Evolutionary conservation across 345 rosid genomes (phyloP), one percentile per base, ranked within the genome.

Genomic region (Adansonia digitata): DNA sequence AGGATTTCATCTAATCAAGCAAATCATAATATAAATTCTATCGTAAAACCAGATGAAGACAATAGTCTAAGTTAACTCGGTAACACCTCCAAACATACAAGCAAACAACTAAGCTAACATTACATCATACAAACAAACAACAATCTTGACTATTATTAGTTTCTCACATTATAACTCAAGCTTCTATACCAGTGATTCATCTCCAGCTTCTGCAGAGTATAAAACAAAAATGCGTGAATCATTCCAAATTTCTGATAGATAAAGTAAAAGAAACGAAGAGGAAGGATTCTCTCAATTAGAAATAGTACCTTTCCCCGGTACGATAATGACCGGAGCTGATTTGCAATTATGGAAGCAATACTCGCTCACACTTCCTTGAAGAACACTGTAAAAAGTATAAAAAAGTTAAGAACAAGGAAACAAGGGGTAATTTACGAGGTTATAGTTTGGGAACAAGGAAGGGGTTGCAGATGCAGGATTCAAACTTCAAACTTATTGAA

Each of bases 271-370:
- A 27, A 61, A 7, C 15, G 42, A 65, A 43, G 24, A 27, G 59
- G 37, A 59, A 5, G 9, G 18, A 20, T 31, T 31, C 34, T 31
- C 1, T 31, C 34, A 31, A 31, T 43, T 20, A 13, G 56, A 46
- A 81, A 74, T 74, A 90, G 77, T 81, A 93, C 98, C 97, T 91
- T 82, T 85, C 8, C 92, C 97, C 4, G 98, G 98, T 63, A 93
- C 97, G n/a, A 86, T 81, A 26, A 86, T 80, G 76, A 91, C 81
- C 0, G 97, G 98, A 62, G 98, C 90, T 2, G 92, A 80, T 86
- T 88, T 87, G 81, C 97, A 91, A 49, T 90, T 80, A 84, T 86
- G 98, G 85, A 90, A 87, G 82, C 94, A 90, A 76, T 88, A 83
- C 82, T 91, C 92, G 31, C 97, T 83, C 34, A 90, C 87, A 68